Evolutionary conservation across 2,329 filamentous ascomycete species (phyloP), one percentile per base, ranked within the genome.

Genomic region (Fusarium sulawesiense): DNA sequence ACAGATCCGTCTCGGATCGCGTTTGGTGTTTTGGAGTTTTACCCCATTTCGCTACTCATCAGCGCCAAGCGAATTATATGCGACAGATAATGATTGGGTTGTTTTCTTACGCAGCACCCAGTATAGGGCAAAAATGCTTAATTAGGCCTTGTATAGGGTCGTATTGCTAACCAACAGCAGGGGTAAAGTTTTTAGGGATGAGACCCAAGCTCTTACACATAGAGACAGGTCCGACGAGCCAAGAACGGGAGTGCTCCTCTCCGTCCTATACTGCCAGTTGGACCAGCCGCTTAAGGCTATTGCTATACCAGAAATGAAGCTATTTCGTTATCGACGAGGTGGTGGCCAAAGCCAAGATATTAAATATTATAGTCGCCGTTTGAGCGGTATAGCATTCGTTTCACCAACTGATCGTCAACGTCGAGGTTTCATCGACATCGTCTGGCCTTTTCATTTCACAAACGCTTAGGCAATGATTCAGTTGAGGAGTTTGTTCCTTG

Each of bases 1-100:
- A 79, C 79, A 78, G 76, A 74, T 56, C 60, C 74, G 79, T 80
- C 78, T 78, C 78, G 78, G 62, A 66, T 78, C 54, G 70, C 65
- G 77, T 75, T 79, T 72, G 76, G 73, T 65, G 68, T 73, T 67
- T 69, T 68, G 60, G 45, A 58, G 54, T 57, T 41, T 49, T 45
- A 37, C 46, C 57, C 70, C 69, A 64, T 65, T 64, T 55, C 49
- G 20, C 63, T 34, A 45, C 50, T 48, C 12, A 34, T 45, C 25
- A 47, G 48, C 49, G 63, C 61, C 63, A 66, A 66, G 63, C 32
- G 55, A 61, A 61, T 50, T 53, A 54, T 23, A 57, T 56, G 50
- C 60, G 40, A 53, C 37, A 49, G 10, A 57, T 57, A 53, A 62
- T 18, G 40, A 54, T 49, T 57, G 51, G 60, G 40, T 3, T 60